Percentiles rank a stretch among this genome's conserved stretches.
Evolutionary conservation across 768 basidiomycete genomes (phyloP).

Genomic region (Amanita rimosa): DNA sequence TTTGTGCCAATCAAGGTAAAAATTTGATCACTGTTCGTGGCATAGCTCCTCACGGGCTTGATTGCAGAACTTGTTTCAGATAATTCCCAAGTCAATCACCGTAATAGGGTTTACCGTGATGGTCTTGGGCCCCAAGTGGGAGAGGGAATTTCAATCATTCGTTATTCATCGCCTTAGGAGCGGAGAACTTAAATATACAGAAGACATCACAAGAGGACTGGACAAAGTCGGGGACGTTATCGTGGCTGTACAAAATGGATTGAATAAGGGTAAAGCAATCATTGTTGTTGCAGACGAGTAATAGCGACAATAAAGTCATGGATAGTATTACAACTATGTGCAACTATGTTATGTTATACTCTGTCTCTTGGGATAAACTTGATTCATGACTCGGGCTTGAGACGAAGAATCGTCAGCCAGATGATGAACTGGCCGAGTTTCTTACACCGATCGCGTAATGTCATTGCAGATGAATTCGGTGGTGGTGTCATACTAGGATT

Average conservation of each 20-base stretch:
- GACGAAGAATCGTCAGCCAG: too few relatives aligned
- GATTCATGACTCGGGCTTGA: too few relatives aligned
- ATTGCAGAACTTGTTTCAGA: conserved; percentile 23
- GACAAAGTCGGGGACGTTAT: conserved; percentile 26
- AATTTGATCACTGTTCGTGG: neutral
- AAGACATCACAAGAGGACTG: conserved; percentile 34
- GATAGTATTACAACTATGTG: too few relatives aligned
- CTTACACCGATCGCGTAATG: too few relatives aligned
- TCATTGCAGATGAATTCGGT: too few relatives aligned
- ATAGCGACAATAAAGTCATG: neutral
- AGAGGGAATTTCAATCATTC: conserved; percentile 27
- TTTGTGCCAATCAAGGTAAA: conserved; percentile 17
- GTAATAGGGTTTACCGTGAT: conserved; percentile 26
- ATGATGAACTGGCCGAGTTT: too few relatives aligned
- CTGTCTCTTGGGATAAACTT: too few relatives aligned
- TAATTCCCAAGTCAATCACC: conserved; percentile 31
- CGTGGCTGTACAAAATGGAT: conserved; percentile 21
- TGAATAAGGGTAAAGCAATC: conserved; percentile 23
- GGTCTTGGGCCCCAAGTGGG: conserved; percentile 22
- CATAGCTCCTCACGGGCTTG: neutral
- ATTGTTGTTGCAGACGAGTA: conserved; percentile 26
- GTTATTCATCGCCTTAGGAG: conserved; percentile 28
- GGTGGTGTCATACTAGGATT: too few relatives aligned
- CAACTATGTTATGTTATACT: too few relatives aligned
- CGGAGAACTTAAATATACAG: conserved; percentile 36